A percentile compares a stretch with the other conserved stretches of the same genome.
Evolutionary conservation across 176 grass and related monocot genomes (phyloP).

Genomic region (Luzula sylvatica): DNA sequence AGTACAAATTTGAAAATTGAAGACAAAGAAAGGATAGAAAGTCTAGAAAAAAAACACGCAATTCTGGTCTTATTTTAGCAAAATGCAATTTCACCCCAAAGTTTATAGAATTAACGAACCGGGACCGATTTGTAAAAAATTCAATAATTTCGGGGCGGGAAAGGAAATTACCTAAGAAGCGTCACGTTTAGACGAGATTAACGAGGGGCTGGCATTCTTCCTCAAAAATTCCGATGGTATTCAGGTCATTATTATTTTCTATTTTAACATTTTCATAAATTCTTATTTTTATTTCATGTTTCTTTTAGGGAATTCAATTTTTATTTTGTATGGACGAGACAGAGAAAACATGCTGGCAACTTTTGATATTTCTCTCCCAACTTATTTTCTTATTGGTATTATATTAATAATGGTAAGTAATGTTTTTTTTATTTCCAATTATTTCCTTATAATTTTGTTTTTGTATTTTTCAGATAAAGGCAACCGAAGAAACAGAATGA

Average conservation of each 20-base stretch:
- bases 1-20: conserved; percentile 23
- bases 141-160: conserved; percentile 62
- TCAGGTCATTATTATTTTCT: conserved; percentile 51
- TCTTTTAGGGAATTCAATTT: conserved; percentile 68
- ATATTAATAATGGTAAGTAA: not conserved
- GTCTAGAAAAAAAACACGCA: conserved; percentile 53
- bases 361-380: conserved; percentile 77
- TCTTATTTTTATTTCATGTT: not conserved
- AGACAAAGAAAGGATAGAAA: conserved; percentile 61
- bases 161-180: conserved; percentile 66
- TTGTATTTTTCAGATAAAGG: conserved; percentile 37
- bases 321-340: conserved; percentile 53
- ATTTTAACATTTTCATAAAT: conserved; percentile 11
- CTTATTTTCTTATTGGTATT: conserved; percentile 62
- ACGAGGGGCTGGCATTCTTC: conserved; percentile 84
- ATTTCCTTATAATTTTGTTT: not conserved
- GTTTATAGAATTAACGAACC: conserved; percentile 67
- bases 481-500: conserved; percentile 32
- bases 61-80: conserved; percentile 87
- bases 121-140: conserved; percentile 87
- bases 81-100: conserved; percentile 88
- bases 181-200: conserved; percentile 82
- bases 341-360: conserved; percentile 68
- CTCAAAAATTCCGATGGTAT: conserved; percentile 92
- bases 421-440: conserved; percentile 19